phyloP scores from a whole-genome alignment of 768 basidiomycete genomes.

The Russula sp. region DNA sequence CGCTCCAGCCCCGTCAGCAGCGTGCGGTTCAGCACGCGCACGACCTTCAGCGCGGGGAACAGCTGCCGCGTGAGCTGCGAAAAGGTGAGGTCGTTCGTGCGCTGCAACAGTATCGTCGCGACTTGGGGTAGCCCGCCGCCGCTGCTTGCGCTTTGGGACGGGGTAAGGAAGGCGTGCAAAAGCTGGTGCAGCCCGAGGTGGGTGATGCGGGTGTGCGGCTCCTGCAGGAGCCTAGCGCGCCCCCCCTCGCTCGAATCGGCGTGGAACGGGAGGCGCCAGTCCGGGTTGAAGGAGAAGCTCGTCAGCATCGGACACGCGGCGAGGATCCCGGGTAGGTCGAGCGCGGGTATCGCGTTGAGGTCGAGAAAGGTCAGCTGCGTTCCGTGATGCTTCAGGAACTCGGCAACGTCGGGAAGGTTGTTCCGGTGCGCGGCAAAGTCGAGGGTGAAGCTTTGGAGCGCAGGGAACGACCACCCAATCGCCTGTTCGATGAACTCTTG shows the following conservation, averaged over 20 bases:
- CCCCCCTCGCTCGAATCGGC: constrained; percentile 22
- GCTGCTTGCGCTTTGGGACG: constrained; percentile 45
- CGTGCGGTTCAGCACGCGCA: constrained; percentile 51
- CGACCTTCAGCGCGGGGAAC: constrained; percentile 56
- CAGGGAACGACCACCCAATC: constrained; percentile 57
- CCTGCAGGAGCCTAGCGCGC: constrained; percentile 29
- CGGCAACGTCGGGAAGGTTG: constrained; percentile 52
- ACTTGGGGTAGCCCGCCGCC: constrained; percentile 37
- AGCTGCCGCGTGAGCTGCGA: constrained; percentile 44
- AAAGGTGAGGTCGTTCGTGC: constrained; percentile 63
- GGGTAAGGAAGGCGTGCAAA: constrained; percentile 53
- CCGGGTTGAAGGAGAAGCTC: constrained; percentile 67
- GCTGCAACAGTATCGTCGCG: constrained; percentile 36
- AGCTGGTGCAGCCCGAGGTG: constrained; percentile 68
- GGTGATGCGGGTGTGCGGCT: constrained; percentile 51
- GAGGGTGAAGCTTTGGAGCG: constrained; percentile 52
- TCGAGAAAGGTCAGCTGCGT: constrained; percentile 56
- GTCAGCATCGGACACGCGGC: constrained; percentile 57
- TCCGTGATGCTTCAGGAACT: constrained; percentile 59
- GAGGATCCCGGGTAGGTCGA: constrained; percentile 55
- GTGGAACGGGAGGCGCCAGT: constrained; percentile 50
- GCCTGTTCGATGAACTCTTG: constrained; percentile 68
- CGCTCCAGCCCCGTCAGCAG: constrained; percentile 54
- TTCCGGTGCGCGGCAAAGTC: constrained; percentile 42
- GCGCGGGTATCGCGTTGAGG: constrained; percentile 48